phyloP scores from a whole-genome alignment of 805 yeast genomes.

The Pichia insulana region DNA sequence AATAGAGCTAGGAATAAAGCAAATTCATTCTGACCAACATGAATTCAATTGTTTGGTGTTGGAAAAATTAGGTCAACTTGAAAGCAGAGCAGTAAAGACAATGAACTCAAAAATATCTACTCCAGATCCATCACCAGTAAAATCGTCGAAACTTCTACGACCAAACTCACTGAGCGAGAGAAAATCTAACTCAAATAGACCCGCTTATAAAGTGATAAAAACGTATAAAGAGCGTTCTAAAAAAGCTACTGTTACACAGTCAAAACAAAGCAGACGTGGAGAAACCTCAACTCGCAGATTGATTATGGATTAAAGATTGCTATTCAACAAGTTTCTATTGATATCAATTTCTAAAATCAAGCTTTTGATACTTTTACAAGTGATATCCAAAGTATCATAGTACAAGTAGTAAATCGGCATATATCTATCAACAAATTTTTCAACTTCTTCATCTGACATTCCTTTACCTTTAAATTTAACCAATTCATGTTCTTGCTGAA shows the following conservation, averaged over 20 bases:
- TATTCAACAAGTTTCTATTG: not conserved
- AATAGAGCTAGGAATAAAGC: not conserved
- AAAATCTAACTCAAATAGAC: no score
- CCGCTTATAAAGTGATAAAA: no score
- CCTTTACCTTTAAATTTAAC: constrained; percentile 52
- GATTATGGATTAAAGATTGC: constrained; percentile 1
- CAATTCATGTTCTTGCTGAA: constrained; percentile 62
- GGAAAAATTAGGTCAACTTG: not conserved
- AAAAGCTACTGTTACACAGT: no score
- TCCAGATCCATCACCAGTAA: no score
- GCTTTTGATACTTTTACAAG: constrained; percentile 4
- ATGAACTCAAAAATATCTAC: no score
- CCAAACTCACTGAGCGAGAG: not conserved
- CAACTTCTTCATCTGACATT: constrained; percentile 70
- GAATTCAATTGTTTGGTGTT: no score
- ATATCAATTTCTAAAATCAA: constrained; percentile 10
- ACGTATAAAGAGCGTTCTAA: no score
- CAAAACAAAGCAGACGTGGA: not conserved
- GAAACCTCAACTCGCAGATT: constrained; percentile 4
- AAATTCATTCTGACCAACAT: not conserved
- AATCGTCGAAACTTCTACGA: no score
- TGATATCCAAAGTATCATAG: constrained; percentile 26
- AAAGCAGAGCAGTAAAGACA: not conserved
- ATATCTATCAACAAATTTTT: constrained; percentile 65
- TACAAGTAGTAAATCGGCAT: constrained; percentile 80